Conservation (phyloP, 192 early-diverging fungal genomes). For the Backusella circina region DNA sequence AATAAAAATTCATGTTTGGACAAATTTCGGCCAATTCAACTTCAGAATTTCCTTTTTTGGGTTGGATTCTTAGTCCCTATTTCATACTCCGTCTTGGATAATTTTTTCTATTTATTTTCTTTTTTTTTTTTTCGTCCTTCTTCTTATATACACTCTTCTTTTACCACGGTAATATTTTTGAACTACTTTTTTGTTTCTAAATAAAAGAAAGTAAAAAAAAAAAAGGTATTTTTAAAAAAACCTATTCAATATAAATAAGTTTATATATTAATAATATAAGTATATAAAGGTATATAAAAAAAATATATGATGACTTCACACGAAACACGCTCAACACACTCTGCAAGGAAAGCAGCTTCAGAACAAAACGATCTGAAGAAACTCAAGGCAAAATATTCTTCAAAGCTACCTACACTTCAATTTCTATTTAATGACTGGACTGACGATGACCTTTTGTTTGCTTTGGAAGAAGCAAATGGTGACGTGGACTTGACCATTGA, state of each 20-base stretch:
- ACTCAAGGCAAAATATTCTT: slow-evolving; percentile 62
- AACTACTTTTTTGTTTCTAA: not conserved
- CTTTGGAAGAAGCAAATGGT: slow-evolving; percentile 82
- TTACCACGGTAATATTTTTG: slow-evolving; percentile 3
- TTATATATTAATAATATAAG: too few species aligned
- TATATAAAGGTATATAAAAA: not conserved
- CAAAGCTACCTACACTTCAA: slow-evolving; percentile 59
- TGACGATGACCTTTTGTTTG: slow-evolving; percentile 85
- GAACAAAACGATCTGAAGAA: slow-evolving; percentile 54
- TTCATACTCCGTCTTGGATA: not conserved
- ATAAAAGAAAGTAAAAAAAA: not conserved
- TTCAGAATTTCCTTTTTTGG: not conserved
- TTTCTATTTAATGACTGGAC: slow-evolving; percentile 85
- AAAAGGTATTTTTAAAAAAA: not conserved
- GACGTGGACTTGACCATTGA: slow-evolving; percentile 77
- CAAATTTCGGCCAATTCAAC: not conserved
- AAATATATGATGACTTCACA: slow-evolving; percentile 26
- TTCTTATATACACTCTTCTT: not conserved
- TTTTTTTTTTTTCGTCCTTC: not conserved
- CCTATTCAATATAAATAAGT: not conserved
- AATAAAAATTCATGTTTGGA: not conserved
- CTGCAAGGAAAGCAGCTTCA: not conserved
- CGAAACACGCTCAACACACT: slow-evolving; percentile 30
- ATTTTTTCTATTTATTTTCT: not conserved
- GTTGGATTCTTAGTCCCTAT: not conserved